Percentiles rank a stretch among this genome's conserved stretches.
Evolutionary conservation across 176 grass and related monocot species (phyloP).

Genomic region (Ensete glaucum): DNA sequence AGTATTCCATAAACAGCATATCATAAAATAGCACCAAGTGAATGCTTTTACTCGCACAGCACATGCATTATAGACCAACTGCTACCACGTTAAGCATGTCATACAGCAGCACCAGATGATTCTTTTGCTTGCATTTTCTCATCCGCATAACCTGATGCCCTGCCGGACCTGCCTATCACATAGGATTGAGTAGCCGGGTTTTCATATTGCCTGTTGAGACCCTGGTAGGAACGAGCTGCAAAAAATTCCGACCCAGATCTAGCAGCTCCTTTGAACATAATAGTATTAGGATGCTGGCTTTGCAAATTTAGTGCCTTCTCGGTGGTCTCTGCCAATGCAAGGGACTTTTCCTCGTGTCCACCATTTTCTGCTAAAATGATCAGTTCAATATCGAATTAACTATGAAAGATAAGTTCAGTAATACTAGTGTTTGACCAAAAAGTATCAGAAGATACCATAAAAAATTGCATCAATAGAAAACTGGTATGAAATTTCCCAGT

Average conservation of each 20-base stretch:
- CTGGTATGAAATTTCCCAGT: not conserved
- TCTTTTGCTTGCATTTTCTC: constrained; percentile 28
- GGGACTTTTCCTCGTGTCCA: constrained; percentile 32
- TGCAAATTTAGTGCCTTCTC: constrained; percentile 47
- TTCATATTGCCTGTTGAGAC: constrained; percentile 52
- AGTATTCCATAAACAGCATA: too few relatives aligned
- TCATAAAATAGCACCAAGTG: not conserved
- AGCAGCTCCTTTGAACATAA: constrained; percentile 72
- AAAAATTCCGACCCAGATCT: constrained; percentile 66
- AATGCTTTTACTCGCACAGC: not conserved
- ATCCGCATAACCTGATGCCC: constrained; percentile 57
- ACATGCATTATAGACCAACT: not conserved
- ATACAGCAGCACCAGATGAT: not conserved
- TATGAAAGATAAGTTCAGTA: not conserved
- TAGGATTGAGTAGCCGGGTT: constrained; percentile 31
- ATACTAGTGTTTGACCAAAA: not conserved
- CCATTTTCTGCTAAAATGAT: constrained; percentile 29
- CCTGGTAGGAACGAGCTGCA: constrained; percentile 56
- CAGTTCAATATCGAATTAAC: too few relatives aligned
- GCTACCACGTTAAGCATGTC: not conserved
- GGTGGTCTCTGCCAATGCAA: constrained; percentile 46
- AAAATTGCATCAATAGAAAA: not conserved
- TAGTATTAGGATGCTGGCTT: constrained; percentile 32
- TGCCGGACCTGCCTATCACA: constrained; percentile 51
- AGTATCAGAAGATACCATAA: not conserved